These are phyloP conservation scores for Fusarium illudens DNA, from an alignment of 2,329 filamentous ascomycete genomes.

Conservation along the genomic window DNA sequence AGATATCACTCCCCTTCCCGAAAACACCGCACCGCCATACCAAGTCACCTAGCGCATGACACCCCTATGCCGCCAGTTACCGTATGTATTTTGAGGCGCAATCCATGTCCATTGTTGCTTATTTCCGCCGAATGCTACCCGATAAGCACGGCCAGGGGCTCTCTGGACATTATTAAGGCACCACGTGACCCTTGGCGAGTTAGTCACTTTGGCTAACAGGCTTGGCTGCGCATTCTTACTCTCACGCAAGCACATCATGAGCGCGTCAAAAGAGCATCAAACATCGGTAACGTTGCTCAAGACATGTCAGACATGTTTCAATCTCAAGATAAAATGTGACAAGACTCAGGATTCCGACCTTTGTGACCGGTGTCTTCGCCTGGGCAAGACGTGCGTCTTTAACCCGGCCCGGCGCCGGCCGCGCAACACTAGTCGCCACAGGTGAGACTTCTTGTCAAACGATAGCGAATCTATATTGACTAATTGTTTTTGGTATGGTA, in stretches of 20 bases:
- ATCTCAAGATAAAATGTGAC: conserved; percentile 45
- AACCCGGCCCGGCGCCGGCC: conserved; percentile 39
- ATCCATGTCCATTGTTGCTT: not conserved
- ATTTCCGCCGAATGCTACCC: not conserved
- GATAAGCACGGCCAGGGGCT: not conserved
- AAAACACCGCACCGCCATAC: too few relatives aligned
- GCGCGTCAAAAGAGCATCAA: not conserved
- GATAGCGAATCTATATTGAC: fast-evolving
- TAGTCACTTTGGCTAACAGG: not conserved
- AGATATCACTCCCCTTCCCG: too few relatives aligned
- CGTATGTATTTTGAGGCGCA: not conserved
- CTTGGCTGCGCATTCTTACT: not conserved
- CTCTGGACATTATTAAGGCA: not conserved
- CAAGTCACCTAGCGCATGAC: too few relatives aligned
- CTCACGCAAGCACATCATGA: conserved; percentile 9
- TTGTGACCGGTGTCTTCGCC: conserved; percentile 46
- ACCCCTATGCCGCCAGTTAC: too few relatives aligned
- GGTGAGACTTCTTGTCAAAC: not conserved
- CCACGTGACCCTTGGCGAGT: not conserved
- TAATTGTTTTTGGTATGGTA: fast-evolving
- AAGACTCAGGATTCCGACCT: conserved; percentile 43
- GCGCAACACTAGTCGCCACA: conserved; percentile 17
- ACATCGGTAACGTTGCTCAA: conserved; percentile 22
- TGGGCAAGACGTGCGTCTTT: conserved; percentile 46
- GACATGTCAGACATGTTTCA: conserved; percentile 47